Evolutionary conservation across 192 early-diverging fungal genomes (phyloP).

Genomic region (Coemansia sp.): DNA sequence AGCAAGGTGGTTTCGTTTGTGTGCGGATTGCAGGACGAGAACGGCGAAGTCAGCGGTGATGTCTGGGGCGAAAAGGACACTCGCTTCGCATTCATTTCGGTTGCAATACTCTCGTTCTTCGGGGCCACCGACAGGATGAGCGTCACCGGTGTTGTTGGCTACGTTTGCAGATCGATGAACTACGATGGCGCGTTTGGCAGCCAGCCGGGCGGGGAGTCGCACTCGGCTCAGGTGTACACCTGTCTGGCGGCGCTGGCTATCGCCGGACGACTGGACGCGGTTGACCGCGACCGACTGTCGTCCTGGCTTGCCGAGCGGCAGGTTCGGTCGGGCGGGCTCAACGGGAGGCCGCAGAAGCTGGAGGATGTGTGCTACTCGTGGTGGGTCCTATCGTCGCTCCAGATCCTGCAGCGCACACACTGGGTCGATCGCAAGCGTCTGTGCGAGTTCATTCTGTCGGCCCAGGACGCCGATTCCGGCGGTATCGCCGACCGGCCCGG

Average conservation of each 20-base stretch:
- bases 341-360: constrained; percentile 95
- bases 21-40: constrained; percentile 59
- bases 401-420: constrained; percentile 73
- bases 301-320: constrained; percentile 96
- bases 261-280: constrained; percentile 68
- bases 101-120: constrained; percentile 79
- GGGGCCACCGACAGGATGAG: constrained; percentile 67
- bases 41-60: constrained; percentile 89
- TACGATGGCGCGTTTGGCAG: constrained; percentile 97
- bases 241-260: constrained; percentile 90
- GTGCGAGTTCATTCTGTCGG: constrained; percentile 73
- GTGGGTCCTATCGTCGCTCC: constrained; percentile 93
- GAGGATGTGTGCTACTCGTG: constrained; percentile 99
- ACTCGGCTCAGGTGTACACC: constrained; percentile 91
- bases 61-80: constrained; percentile 93
- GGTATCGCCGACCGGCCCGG: constrained; percentile 94
- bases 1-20: constrained; percentile 71
- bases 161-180: constrained; percentile 79
- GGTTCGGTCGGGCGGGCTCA: constrained; percentile 87
- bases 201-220: constrained; percentile 86
- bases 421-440: constrained; percentile 86
- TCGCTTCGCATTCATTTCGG: constrained; percentile 84
- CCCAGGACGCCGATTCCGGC: constrained; percentile 84
- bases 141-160: constrained; percentile 67
- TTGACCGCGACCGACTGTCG: constrained; percentile 80